Evolutionary conservation across 2,329 filamentous ascomycete species (phyloP).

Genomic region (Fusarium sp.): DNA sequence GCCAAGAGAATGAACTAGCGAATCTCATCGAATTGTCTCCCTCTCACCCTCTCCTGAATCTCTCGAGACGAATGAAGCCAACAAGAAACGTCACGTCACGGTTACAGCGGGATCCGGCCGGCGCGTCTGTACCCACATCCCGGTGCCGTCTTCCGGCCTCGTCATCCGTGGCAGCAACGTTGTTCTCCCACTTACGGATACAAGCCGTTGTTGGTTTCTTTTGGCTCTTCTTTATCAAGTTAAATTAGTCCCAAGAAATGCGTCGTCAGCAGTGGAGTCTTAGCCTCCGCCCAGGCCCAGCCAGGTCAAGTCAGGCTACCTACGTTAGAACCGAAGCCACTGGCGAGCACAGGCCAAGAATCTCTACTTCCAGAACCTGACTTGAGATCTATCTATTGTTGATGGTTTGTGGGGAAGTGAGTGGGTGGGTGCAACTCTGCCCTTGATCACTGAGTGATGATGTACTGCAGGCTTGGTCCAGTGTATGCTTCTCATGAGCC

Average conservation of each 20-base stretch:
- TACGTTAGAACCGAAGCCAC: slow-evolving; percentile 5
- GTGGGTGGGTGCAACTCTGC: background rate
- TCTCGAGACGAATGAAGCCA: background rate
- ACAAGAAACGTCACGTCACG: slow-evolving; percentile 10
- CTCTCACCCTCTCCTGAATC: slow-evolving; percentile 3
- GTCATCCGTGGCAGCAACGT: slow-evolving; percentile 13
- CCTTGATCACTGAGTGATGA: background rate
- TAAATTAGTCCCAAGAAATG: slow-evolving; percentile 31
- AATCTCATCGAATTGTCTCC: background rate
- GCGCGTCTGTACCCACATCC: slow-evolving; percentile 29
- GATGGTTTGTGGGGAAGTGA: slow-evolving; percentile 14
- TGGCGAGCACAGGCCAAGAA: slow-evolving; percentile 7
- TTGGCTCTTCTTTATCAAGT: background rate
- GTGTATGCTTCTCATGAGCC: background rate
- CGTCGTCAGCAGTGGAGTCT: slow-evolving; percentile 38
- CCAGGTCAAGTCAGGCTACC: background rate
- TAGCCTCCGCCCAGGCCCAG: background rate
- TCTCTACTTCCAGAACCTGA: background rate
- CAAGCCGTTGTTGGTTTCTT: background rate
- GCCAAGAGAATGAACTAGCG: slow-evolving; percentile 9
- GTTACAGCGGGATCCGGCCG: slow-evolving; percentile 7
- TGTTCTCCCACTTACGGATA: background rate
- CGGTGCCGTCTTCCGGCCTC: slow-evolving; percentile 36
- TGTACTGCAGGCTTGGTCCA: background rate
- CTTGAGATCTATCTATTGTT: background rate